Evolutionary conservation across 352 stramenopile species (phyloP).

Genomic region (Phytophthora brassicae): DNA sequence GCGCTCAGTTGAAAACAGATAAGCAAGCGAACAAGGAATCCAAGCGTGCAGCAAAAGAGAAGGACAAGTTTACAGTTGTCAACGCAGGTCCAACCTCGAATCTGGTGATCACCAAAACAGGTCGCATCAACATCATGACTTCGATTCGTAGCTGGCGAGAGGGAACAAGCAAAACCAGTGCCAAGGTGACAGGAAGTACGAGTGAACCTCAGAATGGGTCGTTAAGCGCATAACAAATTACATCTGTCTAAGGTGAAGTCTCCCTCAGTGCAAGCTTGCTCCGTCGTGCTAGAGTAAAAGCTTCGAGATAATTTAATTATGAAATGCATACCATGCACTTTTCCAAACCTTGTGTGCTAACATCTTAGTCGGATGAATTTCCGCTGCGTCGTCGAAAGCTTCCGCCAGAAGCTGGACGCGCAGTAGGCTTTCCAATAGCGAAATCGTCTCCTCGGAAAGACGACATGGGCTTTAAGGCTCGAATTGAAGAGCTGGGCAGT

Average conservation of each 20-base stretch:
- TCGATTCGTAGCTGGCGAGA: slow-evolving; percentile 31
- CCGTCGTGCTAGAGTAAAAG: neutral
- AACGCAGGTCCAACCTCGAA: slow-evolving; percentile 20
- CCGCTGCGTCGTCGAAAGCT: slow-evolving; percentile 44
- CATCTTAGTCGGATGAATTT: slow-evolving; percentile 46
- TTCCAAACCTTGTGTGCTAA: neutral
- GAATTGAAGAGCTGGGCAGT: slow-evolving; percentile 43
- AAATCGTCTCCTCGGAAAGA: slow-evolving; percentile 36
- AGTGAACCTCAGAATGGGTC: no score
- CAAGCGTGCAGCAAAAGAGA: slow-evolving; percentile 19
- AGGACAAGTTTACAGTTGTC: slow-evolving; percentile 15
- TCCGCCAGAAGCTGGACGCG: slow-evolving; percentile 29
- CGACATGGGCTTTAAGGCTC: slow-evolving; percentile 25
- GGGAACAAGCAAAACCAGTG: slow-evolving; percentile 15
- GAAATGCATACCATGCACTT: slow-evolving; percentile 24
- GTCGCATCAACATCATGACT: slow-evolving; percentile 20
- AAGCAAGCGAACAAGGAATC: slow-evolving; percentile 26
- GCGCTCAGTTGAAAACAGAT: slow-evolving; percentile 33
- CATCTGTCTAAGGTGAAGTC: no score
- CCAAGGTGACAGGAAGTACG: slow-evolving; percentile 9
- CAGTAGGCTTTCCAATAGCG: slow-evolving; percentile 31
- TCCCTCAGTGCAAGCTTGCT: no score
- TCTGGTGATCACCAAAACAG: slow-evolving; percentile 25
- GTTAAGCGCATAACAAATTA: no score
- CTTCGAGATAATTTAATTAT: slow-evolving; percentile 22